phyloP scores from a whole-genome alignment of 202 grass and related monocot genomes.

The Zoysia matrella region DNA sequence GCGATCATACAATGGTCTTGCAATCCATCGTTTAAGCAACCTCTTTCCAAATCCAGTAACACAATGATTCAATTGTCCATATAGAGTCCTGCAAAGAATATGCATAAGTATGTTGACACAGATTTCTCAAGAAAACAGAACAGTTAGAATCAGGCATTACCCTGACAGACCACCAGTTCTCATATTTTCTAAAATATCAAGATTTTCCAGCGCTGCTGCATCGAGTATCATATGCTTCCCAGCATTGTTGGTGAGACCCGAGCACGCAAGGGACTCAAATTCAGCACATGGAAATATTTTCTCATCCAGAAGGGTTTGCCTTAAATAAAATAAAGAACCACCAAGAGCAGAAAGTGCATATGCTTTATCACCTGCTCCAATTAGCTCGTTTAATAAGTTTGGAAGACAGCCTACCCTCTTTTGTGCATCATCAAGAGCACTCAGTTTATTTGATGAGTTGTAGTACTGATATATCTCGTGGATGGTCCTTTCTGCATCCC shows the following conservation, averaged over 20 bases:
- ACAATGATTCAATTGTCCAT: constrained; percentile 96
- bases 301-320: constrained; percentile 80
- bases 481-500: constrained; percentile 78
- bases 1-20: constrained; percentile 74
- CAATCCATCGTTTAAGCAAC: constrained; percentile 89
- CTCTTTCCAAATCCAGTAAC: constrained; percentile 91
- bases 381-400: constrained; percentile 62
- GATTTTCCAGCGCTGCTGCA: constrained; percentile 89
- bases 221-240: constrained; percentile 90
- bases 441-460: constrained; percentile 39
- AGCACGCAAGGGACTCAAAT: constrained; percentile 81
- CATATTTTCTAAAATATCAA: constrained; percentile 87
- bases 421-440: constrained; percentile 29
- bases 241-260: constrained; percentile 44
- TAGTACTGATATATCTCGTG: constrained; percentile 76
- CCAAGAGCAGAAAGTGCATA: constrained; percentile 93
- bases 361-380: constrained; percentile 63
- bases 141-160: constrained; percentile 54
- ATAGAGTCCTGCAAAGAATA: constrained; percentile 76
- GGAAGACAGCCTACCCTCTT: constrained; percentile 51
- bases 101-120: constrained; percentile 27
- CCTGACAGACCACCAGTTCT: constrained; percentile 69
- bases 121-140: constrained; percentile 42
- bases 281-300: constrained; percentile 80
- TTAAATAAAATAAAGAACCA: constrained; percentile 94